phyloP scores from a whole-genome alignment of 73 alveolate genomes.

The Paramecium octaurelia region DNA sequence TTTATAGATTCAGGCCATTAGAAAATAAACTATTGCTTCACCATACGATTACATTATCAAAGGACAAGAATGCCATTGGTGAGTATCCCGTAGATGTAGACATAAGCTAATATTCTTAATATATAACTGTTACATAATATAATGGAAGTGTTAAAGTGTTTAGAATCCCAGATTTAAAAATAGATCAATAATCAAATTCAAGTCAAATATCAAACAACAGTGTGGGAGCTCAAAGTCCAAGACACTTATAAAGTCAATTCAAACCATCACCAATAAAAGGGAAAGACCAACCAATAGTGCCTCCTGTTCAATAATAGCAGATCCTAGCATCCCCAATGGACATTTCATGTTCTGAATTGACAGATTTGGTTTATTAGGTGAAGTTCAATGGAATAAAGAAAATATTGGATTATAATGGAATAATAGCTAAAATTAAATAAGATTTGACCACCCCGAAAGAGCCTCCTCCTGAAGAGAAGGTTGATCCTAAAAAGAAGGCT shows the following conservation, averaged over 20 bases:
- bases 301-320: not conserved
- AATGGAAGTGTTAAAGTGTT: slow-evolving; percentile 49
- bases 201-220: not conserved
- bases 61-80: not conserved
- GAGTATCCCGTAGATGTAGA: slow-evolving; percentile 47
- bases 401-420: slow-evolving; percentile 35
- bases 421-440: slow-evolving; percentile 53
- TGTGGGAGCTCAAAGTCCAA: not conserved
- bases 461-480: slow-evolving; percentile 47
- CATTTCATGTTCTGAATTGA: not conserved
- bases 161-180: slow-evolving; percentile 47
- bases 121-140: slow-evolving; percentile 34
- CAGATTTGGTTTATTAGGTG: slow-evolving; percentile 3
- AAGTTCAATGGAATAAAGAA: slow-evolving; percentile 50
- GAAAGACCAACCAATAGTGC: not conserved
- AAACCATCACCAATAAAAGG: slow-evolving; percentile 15
- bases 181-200: not conserved
- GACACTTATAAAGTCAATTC: not conserved
- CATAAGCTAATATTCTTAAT: slow-evolving; percentile 35
- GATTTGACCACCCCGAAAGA: not conserved
- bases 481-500: slow-evolving; percentile 49
- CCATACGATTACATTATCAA: slow-evolving; percentile 37
- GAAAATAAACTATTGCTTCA: slow-evolving; percentile 50
- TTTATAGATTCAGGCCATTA: slow-evolving; percentile 13
- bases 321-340: slow-evolving; percentile 1